Evolutionary conservation across 1,139 yeast genomes (phyloP).

Genomic region (Yamadazyma atmosphaerica): DNA sequence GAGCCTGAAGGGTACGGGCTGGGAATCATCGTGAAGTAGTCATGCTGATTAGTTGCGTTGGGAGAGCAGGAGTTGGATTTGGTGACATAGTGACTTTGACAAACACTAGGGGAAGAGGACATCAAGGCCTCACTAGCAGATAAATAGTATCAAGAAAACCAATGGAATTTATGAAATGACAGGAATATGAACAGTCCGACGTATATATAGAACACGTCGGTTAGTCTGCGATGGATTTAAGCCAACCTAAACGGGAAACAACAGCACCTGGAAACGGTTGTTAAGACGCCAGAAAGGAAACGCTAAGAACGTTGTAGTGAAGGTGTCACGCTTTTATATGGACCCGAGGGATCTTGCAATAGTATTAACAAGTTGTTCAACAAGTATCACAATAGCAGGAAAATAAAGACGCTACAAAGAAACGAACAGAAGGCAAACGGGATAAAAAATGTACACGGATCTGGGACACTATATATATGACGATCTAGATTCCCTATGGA

Average conservation of each 20-base stretch:
- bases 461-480: neutral
- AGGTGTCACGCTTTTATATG: no score
- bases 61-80: constrained; percentile 1
- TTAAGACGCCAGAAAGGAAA: no score
- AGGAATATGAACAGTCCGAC: neutral
- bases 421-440: no score
- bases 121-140: neutral
- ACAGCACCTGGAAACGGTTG: neutral
- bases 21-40: constrained; percentile 3
- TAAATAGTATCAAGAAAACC: no score
- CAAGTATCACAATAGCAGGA: no score
- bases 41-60: constrained; percentile 2
- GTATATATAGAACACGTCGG: neutral
- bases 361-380: no score
- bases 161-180: neutral
- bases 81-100: constrained; percentile 3
- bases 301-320: no score
- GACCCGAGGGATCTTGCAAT: no score
- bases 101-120: constrained; percentile 19
- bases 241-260: no score
- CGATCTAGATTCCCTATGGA: neutral
- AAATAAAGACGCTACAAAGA: no score
- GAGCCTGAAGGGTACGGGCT: neutral
- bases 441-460: neutral
- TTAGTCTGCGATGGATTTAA: no score